A percentile compares a stretch with the other conserved stretches of the same genome.
phyloP scores from a whole-genome alignment of 1,284 basidiomycete species.

The Leccinum pallidistipes region DNA sequence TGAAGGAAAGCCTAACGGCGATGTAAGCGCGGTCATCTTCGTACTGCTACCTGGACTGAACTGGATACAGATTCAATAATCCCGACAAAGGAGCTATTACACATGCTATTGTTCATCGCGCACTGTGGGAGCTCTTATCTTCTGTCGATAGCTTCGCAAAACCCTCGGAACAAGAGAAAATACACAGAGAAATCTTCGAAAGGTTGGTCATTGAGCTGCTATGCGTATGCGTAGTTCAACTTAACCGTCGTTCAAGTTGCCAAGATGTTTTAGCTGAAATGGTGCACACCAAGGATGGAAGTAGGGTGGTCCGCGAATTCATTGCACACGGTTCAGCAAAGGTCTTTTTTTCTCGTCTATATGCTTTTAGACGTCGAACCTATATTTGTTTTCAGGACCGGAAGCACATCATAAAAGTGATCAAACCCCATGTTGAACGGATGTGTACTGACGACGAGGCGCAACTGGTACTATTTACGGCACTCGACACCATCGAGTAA shows the following conservation, averaged over 20 bases:
- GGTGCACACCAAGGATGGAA: constrained; percentile 90
- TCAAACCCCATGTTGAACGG: constrained; percentile 84
- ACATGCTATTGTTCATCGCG: constrained; percentile 83
- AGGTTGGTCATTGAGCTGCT: constrained; percentile 6
- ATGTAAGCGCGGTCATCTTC: constrained; percentile 54
- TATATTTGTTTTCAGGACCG: constrained; percentile 57
- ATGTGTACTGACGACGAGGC: constrained; percentile 88
- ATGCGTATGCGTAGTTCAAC: neutral
- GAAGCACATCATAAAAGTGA: constrained; percentile 82
- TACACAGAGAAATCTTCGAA: constrained; percentile 28
- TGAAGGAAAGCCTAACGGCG: constrained; percentile 74
- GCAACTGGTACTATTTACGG: constrained; percentile 84
- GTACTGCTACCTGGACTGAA: neutral
- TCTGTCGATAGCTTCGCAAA: constrained; percentile 53
- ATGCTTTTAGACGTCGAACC: neutral
- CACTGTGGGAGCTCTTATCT: constrained; percentile 74
- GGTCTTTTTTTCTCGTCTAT: constrained; percentile 36
- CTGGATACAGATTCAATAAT: constrained; percentile 71
- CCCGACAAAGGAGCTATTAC: constrained; percentile 85
- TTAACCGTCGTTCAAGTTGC: constrained; percentile 47
- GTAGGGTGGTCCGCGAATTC: constrained; percentile 81
- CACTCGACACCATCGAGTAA: constrained; percentile 84
- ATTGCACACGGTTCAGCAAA: constrained; percentile 80
- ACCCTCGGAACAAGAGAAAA: constrained; percentile 59
- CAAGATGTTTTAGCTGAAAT: constrained; percentile 85